Conservation (phyloP, 169 alveolate species). For the Plasmodium coatneyi region DNA sequence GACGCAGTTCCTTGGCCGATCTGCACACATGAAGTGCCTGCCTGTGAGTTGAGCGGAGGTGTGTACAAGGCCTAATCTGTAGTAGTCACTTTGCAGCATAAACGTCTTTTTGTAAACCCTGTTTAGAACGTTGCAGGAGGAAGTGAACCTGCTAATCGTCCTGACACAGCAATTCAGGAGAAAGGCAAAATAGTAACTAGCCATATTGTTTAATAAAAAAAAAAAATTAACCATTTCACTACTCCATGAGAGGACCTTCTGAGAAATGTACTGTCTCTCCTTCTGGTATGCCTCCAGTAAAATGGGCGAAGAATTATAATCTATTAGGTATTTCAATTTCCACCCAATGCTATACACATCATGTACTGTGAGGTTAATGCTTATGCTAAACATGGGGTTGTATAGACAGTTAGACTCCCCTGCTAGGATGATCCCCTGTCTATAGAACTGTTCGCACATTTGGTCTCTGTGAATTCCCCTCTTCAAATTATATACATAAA, state of each 20-base stretch:
- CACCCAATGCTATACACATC: conserved; percentile 40
- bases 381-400: conserved; percentile 38
- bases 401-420: conserved; percentile 56
- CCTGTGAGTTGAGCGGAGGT: neutral
- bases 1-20: conserved; percentile 44
- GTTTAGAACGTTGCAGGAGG: conserved; percentile 1
- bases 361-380: conserved; percentile 33
- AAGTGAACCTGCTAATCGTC: neutral
- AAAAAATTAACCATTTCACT: conserved; percentile 18
- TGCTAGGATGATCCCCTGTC: conserved; percentile 11
- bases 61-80: neutral
- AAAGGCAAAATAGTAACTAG: neutral
- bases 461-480: conserved; percentile 23
- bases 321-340: conserved; percentile 14
- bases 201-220: neutral
- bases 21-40: conserved; percentile 4
- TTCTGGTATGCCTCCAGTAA: conserved; percentile 17
- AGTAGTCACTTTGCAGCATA: conserved; percentile 22
- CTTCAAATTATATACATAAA: conserved; percentile 38
- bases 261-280: conserved; percentile 30
- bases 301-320: neutral
- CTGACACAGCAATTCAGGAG: conserved; percentile 11
- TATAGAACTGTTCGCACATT: conserved; percentile 15
- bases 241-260: conserved; percentile 42
- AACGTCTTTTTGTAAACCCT: conserved; percentile 17